Conservation (phyloP, 495 filamentous ascomycete species). For the Aspergillus leporis region DNA sequence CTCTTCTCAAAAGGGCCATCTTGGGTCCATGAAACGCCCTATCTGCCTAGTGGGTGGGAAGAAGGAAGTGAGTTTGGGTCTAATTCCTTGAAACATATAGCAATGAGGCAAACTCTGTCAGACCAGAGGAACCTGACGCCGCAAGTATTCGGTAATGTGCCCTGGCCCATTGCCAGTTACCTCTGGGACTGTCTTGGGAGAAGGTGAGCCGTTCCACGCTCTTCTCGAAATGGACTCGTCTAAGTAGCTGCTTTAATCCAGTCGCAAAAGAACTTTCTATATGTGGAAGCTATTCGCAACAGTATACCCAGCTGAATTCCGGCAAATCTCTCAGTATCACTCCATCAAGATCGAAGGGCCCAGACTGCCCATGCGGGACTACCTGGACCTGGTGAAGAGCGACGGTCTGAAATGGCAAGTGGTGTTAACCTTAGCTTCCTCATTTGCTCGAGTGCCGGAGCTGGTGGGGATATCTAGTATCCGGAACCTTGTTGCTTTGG, state of each 20-base stretch:
- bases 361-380: slow-evolving; percentile 28
- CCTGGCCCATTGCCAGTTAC: slow-evolving; percentile 39
- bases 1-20: slow-evolving; percentile 22
- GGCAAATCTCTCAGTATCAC: slow-evolving; percentile 22
- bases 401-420: slow-evolving; percentile 31
- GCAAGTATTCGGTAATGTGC: slow-evolving; percentile 32
- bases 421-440: slow-evolving; percentile 29
- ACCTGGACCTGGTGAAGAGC: slow-evolving; percentile 36
- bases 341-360: slow-evolving; percentile 25
- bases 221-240: not conserved
- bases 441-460: slow-evolving; percentile 30
- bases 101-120: slow-evolving; percentile 29
- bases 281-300: slow-evolving; percentile 47
- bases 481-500: slow-evolving; percentile 40
- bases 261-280: slow-evolving; percentile 38
- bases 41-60: slow-evolving; percentile 29
- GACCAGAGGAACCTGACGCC: slow-evolving; percentile 35
- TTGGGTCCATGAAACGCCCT: slow-evolving; percentile 43
- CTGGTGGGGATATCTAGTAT: slow-evolving; percentile 35
- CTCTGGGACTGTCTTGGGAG: slow-evolving; percentile 40
- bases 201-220: slow-evolving; percentile 23
- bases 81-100: slow-evolving; percentile 33
- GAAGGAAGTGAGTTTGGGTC: slow-evolving; percentile 26
- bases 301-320: slow-evolving; percentile 36
- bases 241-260: slow-evolving; percentile 4